These are phyloP conservation scores for Marasmius tenuissimus DNA, from an alignment of 1,284 basidiomycete genomes.

Conservation along the genomic window DNA sequence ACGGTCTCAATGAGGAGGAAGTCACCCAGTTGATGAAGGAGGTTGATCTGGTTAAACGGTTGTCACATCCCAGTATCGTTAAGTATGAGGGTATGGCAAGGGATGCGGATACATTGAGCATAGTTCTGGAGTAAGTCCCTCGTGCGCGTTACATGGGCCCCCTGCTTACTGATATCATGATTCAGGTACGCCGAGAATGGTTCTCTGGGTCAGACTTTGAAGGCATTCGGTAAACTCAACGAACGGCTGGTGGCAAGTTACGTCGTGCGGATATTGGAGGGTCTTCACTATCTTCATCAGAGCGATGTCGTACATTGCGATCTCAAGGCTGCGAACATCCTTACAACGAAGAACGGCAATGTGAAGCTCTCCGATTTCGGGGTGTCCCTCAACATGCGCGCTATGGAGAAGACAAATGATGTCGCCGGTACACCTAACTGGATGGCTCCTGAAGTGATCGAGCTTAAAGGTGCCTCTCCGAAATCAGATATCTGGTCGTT, in stretches of 20 bases:
- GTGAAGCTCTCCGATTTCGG: constrained; percentile 99
- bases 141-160: constrained; percentile 13
- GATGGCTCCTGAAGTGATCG: constrained; percentile 98
- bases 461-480: constrained; percentile 72
- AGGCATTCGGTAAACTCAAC: constrained; percentile 89
- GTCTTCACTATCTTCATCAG: constrained; percentile 84
- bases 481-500: constrained; percentile 92
- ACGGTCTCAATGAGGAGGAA: constrained; percentile 84
- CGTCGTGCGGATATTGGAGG: constrained; percentile 92
- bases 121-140: constrained; percentile 82
- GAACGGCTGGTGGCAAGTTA: constrained; percentile 88
- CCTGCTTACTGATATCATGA: constrained; percentile 28
- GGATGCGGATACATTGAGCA: constrained; percentile 84
- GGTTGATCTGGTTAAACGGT: constrained; percentile 85
- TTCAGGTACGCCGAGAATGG: constrained; percentile 90
- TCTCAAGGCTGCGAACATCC: constrained; percentile 97
- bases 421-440: constrained; percentile 96
- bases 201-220: constrained; percentile 87
- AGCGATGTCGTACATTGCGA: constrained; percentile 88
- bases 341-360: constrained; percentile 96
- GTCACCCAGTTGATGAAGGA: constrained; percentile 88
- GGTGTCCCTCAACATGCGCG: constrained; percentile 96
- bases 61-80: constrained; percentile 91
- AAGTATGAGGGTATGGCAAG: constrained; percentile 96
- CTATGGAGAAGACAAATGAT: constrained; percentile 86